Base-by-base conservation (phyloP, 176 grass and related monocot genomes). In the Guadua angustifolia region DNA sequence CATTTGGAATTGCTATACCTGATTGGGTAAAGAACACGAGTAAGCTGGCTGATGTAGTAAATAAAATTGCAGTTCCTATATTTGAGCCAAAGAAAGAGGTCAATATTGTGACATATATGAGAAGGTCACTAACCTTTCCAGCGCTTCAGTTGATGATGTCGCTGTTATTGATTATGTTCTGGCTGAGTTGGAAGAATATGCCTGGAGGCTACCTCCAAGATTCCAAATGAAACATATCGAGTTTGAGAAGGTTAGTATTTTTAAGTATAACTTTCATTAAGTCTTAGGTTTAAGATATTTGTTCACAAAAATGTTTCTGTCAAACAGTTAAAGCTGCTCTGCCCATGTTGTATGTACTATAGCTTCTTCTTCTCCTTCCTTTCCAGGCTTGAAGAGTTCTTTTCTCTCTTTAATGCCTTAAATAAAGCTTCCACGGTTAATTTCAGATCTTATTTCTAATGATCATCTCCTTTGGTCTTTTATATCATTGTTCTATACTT, bases 191-290 rank as follows among this genome's bases (percentile, higher is more conserved):
- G 89, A 92, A 74, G 87, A 89, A 86, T 88, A 63, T 84, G 84
- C 89, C 50, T 88, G 88, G 82, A 83, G 46, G 26, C 52, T 92
- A 72, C 82, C 89, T 39, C 67, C 82, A 82, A 85, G 87, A 13
- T 97, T 92, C 66, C 75, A 82, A 86, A 97, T 97, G 89, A 90
- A 94, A 39, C 82, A 87, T 77, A 94, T 90, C 33, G 89, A 90
- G 39, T 94, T 91, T 72, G 94, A 96, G 50, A 93, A 93, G 91
- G 91, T 93, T 61, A 79, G 74, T 85, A 66, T 74, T 79, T n/a
- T 18, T 45, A 29, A 33, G 4, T 36, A 35, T 24, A 80, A 7
- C 5, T 57, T 84, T 72, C 47, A 73, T 12, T 4, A 16, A 71
- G 10, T 36, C 15, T 18, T 46, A 13, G 10, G 11, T 13, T 46